A percentile compares a stretch with the other conserved stretches of the same genome.
Conservation (phyloP, 129 eudicot species). For the Artemisia annua region DNA sequence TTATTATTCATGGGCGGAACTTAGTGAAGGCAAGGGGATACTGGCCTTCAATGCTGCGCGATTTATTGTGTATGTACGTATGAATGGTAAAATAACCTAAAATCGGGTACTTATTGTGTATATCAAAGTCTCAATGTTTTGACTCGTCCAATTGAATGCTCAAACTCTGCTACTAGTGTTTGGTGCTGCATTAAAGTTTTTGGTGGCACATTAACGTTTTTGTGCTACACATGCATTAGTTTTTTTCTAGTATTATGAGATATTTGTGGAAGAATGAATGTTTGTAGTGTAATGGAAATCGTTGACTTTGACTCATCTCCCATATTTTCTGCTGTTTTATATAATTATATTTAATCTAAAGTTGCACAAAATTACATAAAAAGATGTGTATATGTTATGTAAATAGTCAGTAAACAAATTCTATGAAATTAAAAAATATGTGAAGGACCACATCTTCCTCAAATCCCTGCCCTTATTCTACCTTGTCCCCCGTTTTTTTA, state of each 20-base stretch:
- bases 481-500: slow-evolving; percentile 26
- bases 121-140: too few species aligned
- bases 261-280: slow-evolving; percentile 30
- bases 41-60: too few species aligned
- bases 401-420: slow-evolving; percentile 25
- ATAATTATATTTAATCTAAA: slow-evolving; percentile 10
- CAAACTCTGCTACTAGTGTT: too few species aligned
- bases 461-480: slow-evolving; percentile 30
- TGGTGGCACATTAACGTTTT: neutral
- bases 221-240: neutral
- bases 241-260: neutral
- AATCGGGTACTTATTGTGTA: too few species aligned
- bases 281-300: slow-evolving; percentile 23
- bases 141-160: too few species aligned
- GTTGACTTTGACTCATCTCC: slow-evolving; percentile 38
- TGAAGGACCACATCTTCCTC: slow-evolving; percentile 41
- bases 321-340: slow-evolving; percentile 28
- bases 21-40: too few species aligned
- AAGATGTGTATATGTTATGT: slow-evolving; percentile 38
- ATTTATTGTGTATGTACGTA: too few species aligned
- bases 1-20: too few species aligned
- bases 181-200: too few species aligned
- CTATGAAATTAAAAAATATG: neutral
- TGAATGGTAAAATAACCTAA: too few species aligned
- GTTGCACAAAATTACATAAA: slow-evolving; percentile 11